A percentile compares a stretch with the other conserved stretches of the same genome.
These are phyloP conservation scores for Mycena leptocephala DNA, from an alignment of 768 basidiomycete species.

Conservation along the genomic window DNA sequence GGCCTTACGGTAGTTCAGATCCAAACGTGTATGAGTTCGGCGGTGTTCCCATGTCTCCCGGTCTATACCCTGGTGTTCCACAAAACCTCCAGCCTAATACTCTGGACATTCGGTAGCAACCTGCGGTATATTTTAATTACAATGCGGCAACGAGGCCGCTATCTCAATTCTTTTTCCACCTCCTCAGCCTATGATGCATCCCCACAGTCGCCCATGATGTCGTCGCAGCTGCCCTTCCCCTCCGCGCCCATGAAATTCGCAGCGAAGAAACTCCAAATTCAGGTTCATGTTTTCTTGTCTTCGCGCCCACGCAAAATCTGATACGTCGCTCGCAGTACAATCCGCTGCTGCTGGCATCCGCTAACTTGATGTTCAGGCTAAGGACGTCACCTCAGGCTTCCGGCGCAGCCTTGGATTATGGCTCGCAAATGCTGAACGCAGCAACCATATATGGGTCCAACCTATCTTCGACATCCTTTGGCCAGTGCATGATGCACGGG, in stretches of 20 bases:
- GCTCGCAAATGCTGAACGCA: conserved; percentile 60
- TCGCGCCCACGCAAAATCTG: conserved; percentile 20
- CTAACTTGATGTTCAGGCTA: conserved; percentile 62
- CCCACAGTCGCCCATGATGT: conserved; percentile 71
- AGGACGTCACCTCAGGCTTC: conserved; percentile 62
- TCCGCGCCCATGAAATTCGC: conserved; percentile 56
- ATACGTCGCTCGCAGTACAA: conserved; percentile 52
- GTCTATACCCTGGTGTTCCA: conserved; percentile 68
- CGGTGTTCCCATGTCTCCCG: conserved; percentile 59
- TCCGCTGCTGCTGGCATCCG: conserved; percentile 61
- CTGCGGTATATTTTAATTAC: conserved; percentile 75
- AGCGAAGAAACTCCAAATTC: conserved; percentile 73
- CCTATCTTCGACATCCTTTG: conserved; percentile 53
- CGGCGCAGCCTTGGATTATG: conserved; percentile 66
- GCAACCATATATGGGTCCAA: conserved; percentile 61
- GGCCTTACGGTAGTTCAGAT: conserved; percentile 60
- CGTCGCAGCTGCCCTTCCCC: conserved; percentile 59
- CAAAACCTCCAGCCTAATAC: conserved; percentile 61
- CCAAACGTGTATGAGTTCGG: conserved; percentile 67
- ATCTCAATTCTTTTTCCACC: conserved; percentile 76
- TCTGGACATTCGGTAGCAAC: conserved; percentile 62
- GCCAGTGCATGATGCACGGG: conserved; percentile 77
- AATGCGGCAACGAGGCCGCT: conserved; percentile 62
- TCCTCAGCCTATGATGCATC: conserved; percentile 74
- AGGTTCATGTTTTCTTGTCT: conserved; percentile 56